Evolutionary conservation across 164 flowering plant species (phyloP).

Genomic region (Stephania yunnanensis): DNA sequence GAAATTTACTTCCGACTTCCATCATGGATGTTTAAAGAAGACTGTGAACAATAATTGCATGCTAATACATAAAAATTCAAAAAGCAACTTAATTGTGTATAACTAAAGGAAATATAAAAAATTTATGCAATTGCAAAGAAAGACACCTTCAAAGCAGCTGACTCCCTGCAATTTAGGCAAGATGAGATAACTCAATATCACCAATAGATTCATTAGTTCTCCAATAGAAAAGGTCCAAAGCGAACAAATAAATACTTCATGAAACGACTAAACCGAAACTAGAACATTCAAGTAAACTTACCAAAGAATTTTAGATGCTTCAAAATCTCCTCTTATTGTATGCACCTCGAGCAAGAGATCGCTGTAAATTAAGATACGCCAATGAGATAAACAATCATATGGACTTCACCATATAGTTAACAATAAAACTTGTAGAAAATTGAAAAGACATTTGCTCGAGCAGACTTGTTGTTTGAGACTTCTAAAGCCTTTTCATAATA

Average conservation of each 20-base stretch:
- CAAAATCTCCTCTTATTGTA: constrained; percentile 84
- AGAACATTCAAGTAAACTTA: constrained; percentile 14
- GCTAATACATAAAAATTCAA: background rate
- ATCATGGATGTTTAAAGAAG: background rate
- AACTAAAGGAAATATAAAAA: background rate
- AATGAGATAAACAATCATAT: constrained; percentile 3
- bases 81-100: too few relatives aligned
- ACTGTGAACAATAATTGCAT: background rate
- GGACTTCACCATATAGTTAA: background rate
- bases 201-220: background rate
- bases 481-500: constrained; percentile 81
- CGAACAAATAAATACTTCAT: background rate
- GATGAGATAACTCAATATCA: background rate
- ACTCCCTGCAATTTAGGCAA: constrained; percentile 46
- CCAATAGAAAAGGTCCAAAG: background rate
- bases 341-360: constrained; percentile 94
- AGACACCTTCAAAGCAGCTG: constrained; percentile 86
- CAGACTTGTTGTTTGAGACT: constrained; percentile 75
- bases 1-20: background rate
- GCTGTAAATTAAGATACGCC: constrained; percentile 25
- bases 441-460: constrained; percentile 67
- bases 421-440: background rate
- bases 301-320: constrained; percentile 64
- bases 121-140: background rate
- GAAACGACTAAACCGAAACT: background rate